These are phyloP conservation scores for Cubamyces sp. DNA, from an alignment of 768 basidiomycete species.

Conservation along the genomic window DNA sequence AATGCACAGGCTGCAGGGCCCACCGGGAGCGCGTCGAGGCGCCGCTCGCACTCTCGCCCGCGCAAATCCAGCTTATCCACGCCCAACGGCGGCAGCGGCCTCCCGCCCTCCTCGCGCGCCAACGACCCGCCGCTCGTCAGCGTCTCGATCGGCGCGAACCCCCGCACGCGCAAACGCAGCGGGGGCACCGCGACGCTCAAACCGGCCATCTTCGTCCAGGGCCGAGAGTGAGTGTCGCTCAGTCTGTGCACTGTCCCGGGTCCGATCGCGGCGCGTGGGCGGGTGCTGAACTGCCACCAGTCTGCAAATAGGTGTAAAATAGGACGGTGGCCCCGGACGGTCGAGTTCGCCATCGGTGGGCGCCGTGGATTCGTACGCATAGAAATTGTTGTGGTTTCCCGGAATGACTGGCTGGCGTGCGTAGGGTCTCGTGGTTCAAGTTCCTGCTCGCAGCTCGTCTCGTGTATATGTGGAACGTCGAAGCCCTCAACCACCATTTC, in stretches of 20 bases:
- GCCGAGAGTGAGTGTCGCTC: constrained; percentile 30
- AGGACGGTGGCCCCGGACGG: not conserved
- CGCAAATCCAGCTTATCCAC: constrained; percentile 18
- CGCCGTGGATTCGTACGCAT: constrained; percentile 2
- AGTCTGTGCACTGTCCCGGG: constrained; percentile 3
- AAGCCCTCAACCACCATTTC: not conserved
- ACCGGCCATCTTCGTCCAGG: constrained; percentile 34
- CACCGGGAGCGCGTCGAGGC: constrained; percentile 13
- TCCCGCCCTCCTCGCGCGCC: not conserved
- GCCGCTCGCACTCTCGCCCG: constrained; percentile 25
- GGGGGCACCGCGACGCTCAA: constrained; percentile 28
- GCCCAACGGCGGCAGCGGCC: constrained; percentile 1
- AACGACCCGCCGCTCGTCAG: constrained; percentile 30
- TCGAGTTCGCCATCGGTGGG: not conserved
- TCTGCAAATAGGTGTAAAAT: constrained; percentile 22
- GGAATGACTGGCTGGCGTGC: not conserved
- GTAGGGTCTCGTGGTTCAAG: not conserved
- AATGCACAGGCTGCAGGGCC: constrained; percentile 10
- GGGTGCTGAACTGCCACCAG: constrained; percentile 15
- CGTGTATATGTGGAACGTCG: constrained; percentile 13
- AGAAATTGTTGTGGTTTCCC: not conserved
- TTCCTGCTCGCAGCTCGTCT: not conserved
- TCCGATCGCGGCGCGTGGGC: not conserved
- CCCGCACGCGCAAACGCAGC: constrained; percentile 29
- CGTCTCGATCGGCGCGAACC: constrained; percentile 28